Evolutionary conservation across 352 stramenopile genomes (phyloP).

Genomic region (Pythium aristosporum): DNA sequence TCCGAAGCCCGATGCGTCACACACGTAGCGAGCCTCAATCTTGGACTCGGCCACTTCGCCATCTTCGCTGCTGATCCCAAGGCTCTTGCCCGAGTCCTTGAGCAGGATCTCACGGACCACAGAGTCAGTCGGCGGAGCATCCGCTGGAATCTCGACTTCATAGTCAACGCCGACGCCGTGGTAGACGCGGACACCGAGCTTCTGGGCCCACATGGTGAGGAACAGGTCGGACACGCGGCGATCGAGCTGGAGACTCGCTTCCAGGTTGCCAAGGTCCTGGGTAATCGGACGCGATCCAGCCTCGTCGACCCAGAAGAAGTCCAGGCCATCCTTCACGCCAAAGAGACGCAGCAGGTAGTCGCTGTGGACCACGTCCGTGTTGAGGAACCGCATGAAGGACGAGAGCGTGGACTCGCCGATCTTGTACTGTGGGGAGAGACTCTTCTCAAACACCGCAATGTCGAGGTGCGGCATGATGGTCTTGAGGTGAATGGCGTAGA

Average conservation of each 20-base stretch:
- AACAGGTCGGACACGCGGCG: constrained; percentile 13
- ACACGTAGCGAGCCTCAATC: constrained; percentile 14
- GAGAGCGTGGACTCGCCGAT: constrained; percentile 21
- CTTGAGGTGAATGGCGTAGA: constrained; percentile 22
- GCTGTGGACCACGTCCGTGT: constrained; percentile 9
- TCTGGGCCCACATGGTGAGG: constrained; percentile 14
- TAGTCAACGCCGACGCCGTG: constrained; percentile 15
- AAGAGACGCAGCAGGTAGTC: constrained; percentile 12
- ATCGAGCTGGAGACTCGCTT: constrained; percentile 8
- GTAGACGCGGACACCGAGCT: constrained; percentile 16
- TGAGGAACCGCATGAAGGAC: constrained; percentile 10
- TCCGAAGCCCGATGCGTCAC: constrained; percentile 4
- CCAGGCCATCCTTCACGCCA: constrained; percentile 11
- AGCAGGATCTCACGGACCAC: constrained; percentile 1
- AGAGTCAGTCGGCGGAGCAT: neutral
- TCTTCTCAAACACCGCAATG: constrained; percentile 18
- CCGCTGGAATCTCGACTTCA: constrained; percentile 1
- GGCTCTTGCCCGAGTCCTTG: constrained; percentile 3
- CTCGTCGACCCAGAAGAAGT: constrained; percentile 12
- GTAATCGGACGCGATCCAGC: neutral
- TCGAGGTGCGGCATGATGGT: constrained; percentile 14
- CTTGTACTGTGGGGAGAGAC: constrained; percentile 11
- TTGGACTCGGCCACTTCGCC: neutral
- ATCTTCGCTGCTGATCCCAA: neutral
- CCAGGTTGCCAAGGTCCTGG: constrained; percentile 1